A percentile compares a stretch with the other conserved stretches of the same genome.
These are phyloP conservation scores for Metschnikowia amazonensis DNA, from an alignment of 805 yeast species.

Conservation along the genomic window DNA sequence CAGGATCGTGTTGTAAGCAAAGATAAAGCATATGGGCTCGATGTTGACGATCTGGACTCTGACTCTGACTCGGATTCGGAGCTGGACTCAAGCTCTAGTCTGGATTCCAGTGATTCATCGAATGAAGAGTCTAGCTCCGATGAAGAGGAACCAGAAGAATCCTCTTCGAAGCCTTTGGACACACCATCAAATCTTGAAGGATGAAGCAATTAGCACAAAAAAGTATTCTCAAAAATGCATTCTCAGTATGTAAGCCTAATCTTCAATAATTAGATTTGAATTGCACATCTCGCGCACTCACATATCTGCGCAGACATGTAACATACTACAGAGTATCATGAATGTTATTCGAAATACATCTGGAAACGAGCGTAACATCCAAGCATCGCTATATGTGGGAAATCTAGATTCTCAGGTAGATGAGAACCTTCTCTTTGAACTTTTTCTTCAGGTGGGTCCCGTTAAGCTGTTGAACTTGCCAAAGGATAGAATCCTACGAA, in stretches of 20 bases:
- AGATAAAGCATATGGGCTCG: slow-evolving; percentile 16
- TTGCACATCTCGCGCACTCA: slow-evolving; percentile 1
- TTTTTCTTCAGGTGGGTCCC: slow-evolving; percentile 83
- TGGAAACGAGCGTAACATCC: slow-evolving; percentile 52
- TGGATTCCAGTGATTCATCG: slow-evolving; percentile 11
- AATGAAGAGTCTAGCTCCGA: slow-evolving; percentile 15
- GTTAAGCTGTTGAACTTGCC: slow-evolving; percentile 69
- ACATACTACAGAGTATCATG: slow-evolving; percentile 16
- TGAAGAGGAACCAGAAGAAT: slow-evolving; percentile 35
- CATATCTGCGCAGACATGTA: neutral
- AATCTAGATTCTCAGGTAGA: slow-evolving; percentile 74
- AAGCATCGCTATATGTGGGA: slow-evolving; percentile 73
- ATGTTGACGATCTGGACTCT: neutral
- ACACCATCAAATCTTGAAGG: neutral
- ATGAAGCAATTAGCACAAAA: neutral
- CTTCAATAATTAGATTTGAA: too few relatives aligned
- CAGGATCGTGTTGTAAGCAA: slow-evolving; percentile 23
- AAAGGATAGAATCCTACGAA: slow-evolving; percentile 63
- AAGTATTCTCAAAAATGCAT: too few relatives aligned
- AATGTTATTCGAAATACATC: slow-evolving; percentile 30
- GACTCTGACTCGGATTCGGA: slow-evolving; percentile 7
- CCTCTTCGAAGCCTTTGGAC: slow-evolving; percentile 24
- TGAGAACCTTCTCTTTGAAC: slow-evolving; percentile 71
- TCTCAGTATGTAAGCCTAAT: too few relatives aligned
- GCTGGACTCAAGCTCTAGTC: slow-evolving; percentile 7